Percentiles rank a stretch among this genome's conserved stretches.
These are phyloP conservation scores for Fusarium sp. DNA, from an alignment of 2,329 filamentous ascomycete species.

Conservation along the genomic window DNA sequence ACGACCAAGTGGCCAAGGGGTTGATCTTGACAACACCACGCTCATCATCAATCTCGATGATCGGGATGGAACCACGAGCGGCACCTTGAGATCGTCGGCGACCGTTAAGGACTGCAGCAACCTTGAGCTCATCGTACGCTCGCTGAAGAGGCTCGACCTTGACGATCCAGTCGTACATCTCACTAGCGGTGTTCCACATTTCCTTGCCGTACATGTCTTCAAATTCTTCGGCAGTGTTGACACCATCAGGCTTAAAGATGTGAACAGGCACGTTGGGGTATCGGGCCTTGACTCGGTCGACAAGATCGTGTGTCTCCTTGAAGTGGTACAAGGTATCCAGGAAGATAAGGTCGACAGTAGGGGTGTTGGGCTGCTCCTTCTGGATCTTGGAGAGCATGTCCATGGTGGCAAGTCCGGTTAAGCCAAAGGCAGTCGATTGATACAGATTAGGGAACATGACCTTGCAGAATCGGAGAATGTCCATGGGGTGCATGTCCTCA, in stretches of 20 bases:
- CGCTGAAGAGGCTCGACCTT: slow-evolving; percentile 97
- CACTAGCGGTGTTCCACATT: slow-evolving; percentile 85
- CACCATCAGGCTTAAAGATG: slow-evolving; percentile 86
- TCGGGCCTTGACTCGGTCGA: slow-evolving; percentile 77
- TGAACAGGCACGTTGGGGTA: slow-evolving; percentile 87
- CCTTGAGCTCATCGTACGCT: slow-evolving; percentile 86
- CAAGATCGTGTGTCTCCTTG: slow-evolving; percentile 77
- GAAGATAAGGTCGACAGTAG: slow-evolving; percentile 76
- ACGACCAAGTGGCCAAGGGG: slow-evolving; percentile 93
- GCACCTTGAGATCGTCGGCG: slow-evolving; percentile 92
- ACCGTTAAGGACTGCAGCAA: slow-evolving; percentile 91
- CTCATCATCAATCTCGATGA: slow-evolving; percentile 91
- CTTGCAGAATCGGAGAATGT: slow-evolving; percentile 92
- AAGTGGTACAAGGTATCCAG: slow-evolving; percentile 88
- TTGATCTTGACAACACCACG: slow-evolving; percentile 96
- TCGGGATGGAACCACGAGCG: slow-evolving; percentile 87
- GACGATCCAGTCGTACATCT: slow-evolving; percentile 95
- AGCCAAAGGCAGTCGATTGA: slow-evolving; percentile 85
- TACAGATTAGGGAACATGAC: slow-evolving; percentile 89
- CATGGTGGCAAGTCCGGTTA: slow-evolving; percentile 83
- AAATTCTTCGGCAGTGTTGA: slow-evolving; percentile 79
- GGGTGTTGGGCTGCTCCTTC: slow-evolving; percentile 69
- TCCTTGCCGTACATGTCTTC: slow-evolving; percentile 82
- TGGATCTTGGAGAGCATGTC: slow-evolving; percentile 86
- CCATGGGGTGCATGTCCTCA: slow-evolving; percentile 87